These are phyloP conservation scores for Umbilicaria muhlenbergii DNA, from an alignment of 495 filamentous ascomycete species.

Conservation along the genomic window DNA sequence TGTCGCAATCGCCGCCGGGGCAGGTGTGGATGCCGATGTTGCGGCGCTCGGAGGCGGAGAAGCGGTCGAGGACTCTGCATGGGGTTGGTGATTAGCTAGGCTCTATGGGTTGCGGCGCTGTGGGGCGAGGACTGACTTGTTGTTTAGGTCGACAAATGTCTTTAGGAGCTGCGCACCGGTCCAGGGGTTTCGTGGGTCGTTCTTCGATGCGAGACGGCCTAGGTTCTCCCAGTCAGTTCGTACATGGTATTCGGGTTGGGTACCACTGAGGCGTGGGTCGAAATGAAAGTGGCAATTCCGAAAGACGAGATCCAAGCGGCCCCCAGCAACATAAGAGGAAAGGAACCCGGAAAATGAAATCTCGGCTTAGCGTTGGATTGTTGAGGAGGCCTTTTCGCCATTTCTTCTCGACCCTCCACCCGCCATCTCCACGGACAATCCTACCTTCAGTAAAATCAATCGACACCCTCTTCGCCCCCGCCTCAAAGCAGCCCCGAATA, in stretches of 20 bases:
- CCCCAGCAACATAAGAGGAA: no score
- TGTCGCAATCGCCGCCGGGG: constrained; percentile 29
- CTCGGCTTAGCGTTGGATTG: no score
- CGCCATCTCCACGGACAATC: not conserved
- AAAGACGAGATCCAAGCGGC: no score
- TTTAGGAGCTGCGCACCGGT: constrained; percentile 22
- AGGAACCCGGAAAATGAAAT: no score
- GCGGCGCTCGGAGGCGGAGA: constrained; percentile 18
- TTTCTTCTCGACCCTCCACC: no score
- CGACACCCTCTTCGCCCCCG: constrained; percentile 23
- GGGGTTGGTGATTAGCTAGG: no score
- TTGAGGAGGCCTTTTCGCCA: no score
- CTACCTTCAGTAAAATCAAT: constrained; percentile 29
- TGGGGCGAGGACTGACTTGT: constrained; percentile 5
- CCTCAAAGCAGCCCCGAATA: constrained; percentile 26
- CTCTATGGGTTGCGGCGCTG: no score
- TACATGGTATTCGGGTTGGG: not conserved
- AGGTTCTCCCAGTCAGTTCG: not conserved
- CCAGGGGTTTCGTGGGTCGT: constrained; percentile 28
- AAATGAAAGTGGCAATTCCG: no score
- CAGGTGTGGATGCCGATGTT: constrained; percentile 30
- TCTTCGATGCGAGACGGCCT: constrained; percentile 20
- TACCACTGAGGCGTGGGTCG: not conserved
- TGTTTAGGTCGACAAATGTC: constrained; percentile 26
- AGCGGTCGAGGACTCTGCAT: constrained; percentile 17